phyloP scores from a whole-genome alignment of 768 basidiomycete genomes.

The Mycena indigotica region DNA sequence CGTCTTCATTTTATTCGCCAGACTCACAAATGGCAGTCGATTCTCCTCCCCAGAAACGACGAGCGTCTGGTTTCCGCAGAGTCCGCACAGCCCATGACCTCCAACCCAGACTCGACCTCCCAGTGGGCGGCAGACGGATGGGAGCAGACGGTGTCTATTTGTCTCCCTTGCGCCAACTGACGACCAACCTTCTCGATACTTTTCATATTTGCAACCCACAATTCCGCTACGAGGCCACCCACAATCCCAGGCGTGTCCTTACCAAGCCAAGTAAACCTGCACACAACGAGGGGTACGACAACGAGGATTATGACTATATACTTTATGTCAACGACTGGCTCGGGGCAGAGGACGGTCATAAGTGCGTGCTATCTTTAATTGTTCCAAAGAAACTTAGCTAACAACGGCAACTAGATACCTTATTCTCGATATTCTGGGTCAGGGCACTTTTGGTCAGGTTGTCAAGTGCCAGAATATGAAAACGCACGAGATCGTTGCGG shows the following conservation, averaged over 20 bases:
- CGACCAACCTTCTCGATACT: slow-evolving; percentile 85
- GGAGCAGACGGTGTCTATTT: slow-evolving; percentile 75
- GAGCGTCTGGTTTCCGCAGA: slow-evolving; percentile 76
- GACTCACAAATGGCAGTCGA: slow-evolving; percentile 81
- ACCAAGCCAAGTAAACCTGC: slow-evolving; percentile 96
- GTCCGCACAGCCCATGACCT: slow-evolving; percentile 78
- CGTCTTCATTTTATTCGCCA: slow-evolving; percentile 57
- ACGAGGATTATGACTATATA: slow-evolving; percentile 99
- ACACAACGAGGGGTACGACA: slow-evolving; percentile 97
- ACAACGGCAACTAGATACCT: slow-evolving; percentile 68
- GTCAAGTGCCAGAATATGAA: slow-evolving; percentile 99
- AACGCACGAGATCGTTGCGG: slow-evolving; percentile 97
- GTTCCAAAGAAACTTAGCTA: slow-evolving; percentile 5
- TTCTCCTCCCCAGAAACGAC: slow-evolving; percentile 57
- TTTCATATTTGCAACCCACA: slow-evolving; percentile 93
- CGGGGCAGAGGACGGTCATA: slow-evolving; percentile 92
- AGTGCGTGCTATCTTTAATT: slow-evolving; percentile 55
- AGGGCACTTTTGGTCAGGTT: slow-evolving; percentile 98
- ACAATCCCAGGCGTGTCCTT: slow-evolving; percentile 93
- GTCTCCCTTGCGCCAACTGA: slow-evolving; percentile 72
- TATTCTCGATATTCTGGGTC: slow-evolving; percentile 96
- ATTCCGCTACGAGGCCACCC: slow-evolving; percentile 92
- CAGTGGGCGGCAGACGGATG: slow-evolving; percentile 71
- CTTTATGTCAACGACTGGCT: slow-evolving; percentile 98
- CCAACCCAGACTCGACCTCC: slow-evolving; percentile 67